phyloP scores from a whole-genome alignment of 805 yeast species.

The Groenewaldozyma salmanticensis region DNA sequence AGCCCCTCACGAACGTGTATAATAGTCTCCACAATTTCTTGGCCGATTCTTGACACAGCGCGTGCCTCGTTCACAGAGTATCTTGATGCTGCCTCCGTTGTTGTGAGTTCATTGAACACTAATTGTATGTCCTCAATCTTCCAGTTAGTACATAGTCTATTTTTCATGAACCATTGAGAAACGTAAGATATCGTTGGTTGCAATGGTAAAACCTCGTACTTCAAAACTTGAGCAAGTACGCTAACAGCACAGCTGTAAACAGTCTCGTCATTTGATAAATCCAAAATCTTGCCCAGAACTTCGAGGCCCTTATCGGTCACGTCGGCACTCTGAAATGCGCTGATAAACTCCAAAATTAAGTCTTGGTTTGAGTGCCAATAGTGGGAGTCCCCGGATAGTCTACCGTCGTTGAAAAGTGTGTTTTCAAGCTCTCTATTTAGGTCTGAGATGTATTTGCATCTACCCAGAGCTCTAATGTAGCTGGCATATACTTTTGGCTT shows the following conservation, averaged over 20 bases:
- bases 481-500: slow-evolving; percentile 11
- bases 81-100: not conserved
- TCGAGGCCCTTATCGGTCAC: slow-evolving; percentile 10
- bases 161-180: slow-evolving; percentile 12
- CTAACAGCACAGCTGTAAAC: slow-evolving; percentile 9
- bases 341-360: slow-evolving; percentile 18
- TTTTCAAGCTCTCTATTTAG: slow-evolving; percentile 18
- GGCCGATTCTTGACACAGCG: slow-evolving; percentile 12
- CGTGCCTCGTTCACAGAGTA: slow-evolving; percentile 7
- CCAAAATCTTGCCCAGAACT: slow-evolving; percentile 13
- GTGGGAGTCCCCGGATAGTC: not conserved
- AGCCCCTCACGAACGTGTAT: slow-evolving; percentile 10
- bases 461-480: slow-evolving; percentile 20
- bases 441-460: slow-evolving; percentile 15
- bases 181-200: slow-evolving; percentile 6
- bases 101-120: slow-evolving; percentile 12
- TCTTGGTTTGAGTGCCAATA: slow-evolving; percentile 13
- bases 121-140: slow-evolving; percentile 11
- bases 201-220: slow-evolving; percentile 15
- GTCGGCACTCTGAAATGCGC: slow-evolving; percentile 15
- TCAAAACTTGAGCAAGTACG: slow-evolving; percentile 10
- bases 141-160: slow-evolving; percentile 11
- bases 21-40: slow-evolving; percentile 11
- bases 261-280: slow-evolving; percentile 5
- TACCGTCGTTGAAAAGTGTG: not conserved